Conservation (phyloP, 179 eudicot genomes). For the Beta lomatogona region DNA sequence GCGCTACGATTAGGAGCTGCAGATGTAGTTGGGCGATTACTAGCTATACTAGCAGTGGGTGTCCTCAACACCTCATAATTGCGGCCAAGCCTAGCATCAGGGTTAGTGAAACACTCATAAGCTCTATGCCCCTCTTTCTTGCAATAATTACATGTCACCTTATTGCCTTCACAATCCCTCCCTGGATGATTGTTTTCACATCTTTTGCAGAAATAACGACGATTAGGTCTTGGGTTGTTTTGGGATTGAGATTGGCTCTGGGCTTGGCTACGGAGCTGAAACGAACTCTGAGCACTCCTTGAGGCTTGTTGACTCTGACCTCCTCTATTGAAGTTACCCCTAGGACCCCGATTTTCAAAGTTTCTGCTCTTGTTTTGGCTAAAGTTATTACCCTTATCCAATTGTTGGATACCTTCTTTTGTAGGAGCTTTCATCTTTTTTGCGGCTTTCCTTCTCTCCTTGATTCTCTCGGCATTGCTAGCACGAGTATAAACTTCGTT, state of each 20-base stretch:
- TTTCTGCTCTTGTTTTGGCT: neutral
- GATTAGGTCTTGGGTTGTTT: neutral
- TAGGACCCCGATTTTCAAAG: neutral
- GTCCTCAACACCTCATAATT: too few species aligned
- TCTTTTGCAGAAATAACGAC: neutral
- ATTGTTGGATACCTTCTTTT: neutral
- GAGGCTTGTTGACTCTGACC: neutral
- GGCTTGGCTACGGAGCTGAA: too few species aligned
- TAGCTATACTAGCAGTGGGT: too few species aligned
- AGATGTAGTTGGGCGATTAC: too few species aligned
- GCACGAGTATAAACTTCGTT: neutral
- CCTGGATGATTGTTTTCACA: neutral
- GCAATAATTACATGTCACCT: neutral
- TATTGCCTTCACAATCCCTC: neutral
- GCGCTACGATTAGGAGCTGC: too few species aligned
- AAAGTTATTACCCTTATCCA: neutral
- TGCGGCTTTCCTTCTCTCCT: neutral
- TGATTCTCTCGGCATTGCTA: neutral
- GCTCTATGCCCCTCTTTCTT: too few species aligned
- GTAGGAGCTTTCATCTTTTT: neutral
- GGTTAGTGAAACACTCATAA: too few species aligned
- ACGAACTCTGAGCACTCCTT: neutral
- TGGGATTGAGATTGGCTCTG: neutral
- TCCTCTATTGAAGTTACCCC: neutral
- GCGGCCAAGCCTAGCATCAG: too few species aligned